Evolutionary conservation across 2,329 filamentous ascomycete species (phyloP).

Genomic region (Cladosporium sp.): DNA sequence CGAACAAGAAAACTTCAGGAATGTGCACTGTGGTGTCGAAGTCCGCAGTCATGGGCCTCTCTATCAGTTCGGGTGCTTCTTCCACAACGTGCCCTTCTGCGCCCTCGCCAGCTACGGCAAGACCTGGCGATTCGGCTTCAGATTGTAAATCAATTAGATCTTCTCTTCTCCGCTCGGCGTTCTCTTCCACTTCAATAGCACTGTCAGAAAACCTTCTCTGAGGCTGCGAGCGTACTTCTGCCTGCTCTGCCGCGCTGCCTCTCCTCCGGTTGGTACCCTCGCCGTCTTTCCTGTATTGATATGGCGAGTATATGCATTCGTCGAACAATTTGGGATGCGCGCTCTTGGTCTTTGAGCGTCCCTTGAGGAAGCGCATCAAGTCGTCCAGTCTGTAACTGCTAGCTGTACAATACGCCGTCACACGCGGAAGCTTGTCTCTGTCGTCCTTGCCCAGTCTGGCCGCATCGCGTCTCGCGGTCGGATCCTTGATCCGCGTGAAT

Average conservation of each 20-base stretch:
- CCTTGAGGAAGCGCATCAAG: slow-evolving; percentile 86
- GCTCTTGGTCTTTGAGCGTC: slow-evolving; percentile 68
- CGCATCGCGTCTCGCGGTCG: slow-evolving; percentile 84
- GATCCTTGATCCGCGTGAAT: slow-evolving; percentile 96
- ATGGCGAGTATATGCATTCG: slow-evolving; percentile 95
- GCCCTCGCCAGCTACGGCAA: slow-evolving; percentile 1
- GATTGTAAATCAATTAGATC: slow-evolving; percentile 32
- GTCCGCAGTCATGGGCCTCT: slow-evolving; percentile 51
- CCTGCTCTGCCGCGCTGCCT: slow-evolving; percentile 19
- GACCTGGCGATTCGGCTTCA: slow-evolving; percentile 2
- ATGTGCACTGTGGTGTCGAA: slow-evolving; percentile 87
- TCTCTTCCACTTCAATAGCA: slow-evolving; percentile 61
- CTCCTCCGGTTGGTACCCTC: slow-evolving; percentile 21
- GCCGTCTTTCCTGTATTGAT: slow-evolving; percentile 60
- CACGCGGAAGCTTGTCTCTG: slow-evolving; percentile 75
- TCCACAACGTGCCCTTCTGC: slow-evolving; percentile 5
- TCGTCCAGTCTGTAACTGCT: slow-evolving; percentile 87
- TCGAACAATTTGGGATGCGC: slow-evolving; percentile 89
- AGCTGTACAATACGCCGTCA: slow-evolving; percentile 95
- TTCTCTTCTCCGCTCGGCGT: slow-evolving; percentile 31
- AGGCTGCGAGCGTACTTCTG: slow-evolving; percentile 32
- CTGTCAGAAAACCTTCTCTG: slow-evolving; percentile 70
- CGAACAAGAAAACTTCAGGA: slow-evolving; percentile 91
- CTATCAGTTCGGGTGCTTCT: slow-evolving; percentile 6
- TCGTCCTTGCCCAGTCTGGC: slow-evolving; percentile 91